These are phyloP conservation scores for Paraphaeosphaeria sporulosa DNA, from an alignment of 2,329 filamentous ascomycete species.

Conservation along the genomic window DNA sequence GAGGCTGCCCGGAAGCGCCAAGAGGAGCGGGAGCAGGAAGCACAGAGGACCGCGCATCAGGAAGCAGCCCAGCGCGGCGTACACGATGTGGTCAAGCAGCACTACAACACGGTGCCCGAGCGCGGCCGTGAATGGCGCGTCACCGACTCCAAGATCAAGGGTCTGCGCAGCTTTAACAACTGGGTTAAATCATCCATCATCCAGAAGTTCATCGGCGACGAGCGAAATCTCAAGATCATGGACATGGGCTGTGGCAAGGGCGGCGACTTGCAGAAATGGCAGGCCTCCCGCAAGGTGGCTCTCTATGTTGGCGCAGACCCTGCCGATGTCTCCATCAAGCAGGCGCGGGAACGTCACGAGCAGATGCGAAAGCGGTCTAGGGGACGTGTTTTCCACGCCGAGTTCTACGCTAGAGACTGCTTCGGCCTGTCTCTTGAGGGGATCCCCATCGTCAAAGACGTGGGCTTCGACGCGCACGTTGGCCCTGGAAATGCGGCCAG, in stretches of 20 bases:
- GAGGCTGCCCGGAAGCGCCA: conserved; percentile 69
- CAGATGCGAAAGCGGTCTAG: conserved; percentile 69
- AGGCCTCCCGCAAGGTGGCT: conserved; percentile 86
- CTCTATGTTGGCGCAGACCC: conserved; percentile 95
- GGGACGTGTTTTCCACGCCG: conserved; percentile 76
- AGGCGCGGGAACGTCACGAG: conserved; percentile 84
- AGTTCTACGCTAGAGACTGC: conserved; percentile 92
- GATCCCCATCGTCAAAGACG: conserved; percentile 80
- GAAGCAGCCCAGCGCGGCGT: conserved; percentile 63
- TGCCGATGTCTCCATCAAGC: conserved; percentile 88
- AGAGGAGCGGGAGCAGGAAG: conserved; percentile 51
- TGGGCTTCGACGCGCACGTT: conserved; percentile 82
- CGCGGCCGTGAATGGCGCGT: conserved; percentile 93
- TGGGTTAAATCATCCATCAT: conserved; percentile 99
- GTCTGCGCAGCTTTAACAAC: conserved; percentile 93
- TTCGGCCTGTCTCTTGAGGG: conserved; percentile 85
- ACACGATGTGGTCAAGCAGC: conserved; percentile 86
- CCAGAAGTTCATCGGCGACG: conserved; percentile 76
- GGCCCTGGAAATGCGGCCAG: conserved; percentile 67
- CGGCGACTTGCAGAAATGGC: conserved; percentile 94
- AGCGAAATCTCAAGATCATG: conserved; percentile 75
- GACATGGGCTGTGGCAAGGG: conserved; percentile 98
- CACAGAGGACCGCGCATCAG: conserved; percentile 57
- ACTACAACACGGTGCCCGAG: conserved; percentile 96
- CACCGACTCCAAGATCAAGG: conserved; percentile 94